Conservation (phyloP, 2,329 filamentous ascomycete species). For the Fusarium annulatum region DNA sequence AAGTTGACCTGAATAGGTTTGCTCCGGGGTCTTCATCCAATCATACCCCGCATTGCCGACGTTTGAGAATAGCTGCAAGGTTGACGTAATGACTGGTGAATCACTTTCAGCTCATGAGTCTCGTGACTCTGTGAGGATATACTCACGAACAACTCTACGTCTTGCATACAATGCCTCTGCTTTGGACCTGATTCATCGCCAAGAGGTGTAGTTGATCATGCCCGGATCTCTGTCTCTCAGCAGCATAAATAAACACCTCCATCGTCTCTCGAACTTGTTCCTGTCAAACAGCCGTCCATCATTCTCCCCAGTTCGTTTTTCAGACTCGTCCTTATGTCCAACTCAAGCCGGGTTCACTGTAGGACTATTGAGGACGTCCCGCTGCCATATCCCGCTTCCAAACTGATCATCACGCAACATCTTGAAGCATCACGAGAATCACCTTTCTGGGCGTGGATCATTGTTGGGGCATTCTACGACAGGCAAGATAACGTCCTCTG, state of each 20-base stretch:
- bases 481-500: conserved; percentile 54
- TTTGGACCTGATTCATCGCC: conserved; percentile 25
- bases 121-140: neutral
- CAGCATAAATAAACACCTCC: conserved; percentile 13
- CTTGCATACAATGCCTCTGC: neutral
- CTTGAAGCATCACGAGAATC: conserved; percentile 48
- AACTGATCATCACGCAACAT: conserved; percentile 58
- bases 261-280: neutral
- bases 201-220: conserved; percentile 16
- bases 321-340: conserved; percentile 38
- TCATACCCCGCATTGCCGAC: neutral
- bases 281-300: neutral
- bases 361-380: conserved; percentile 46
- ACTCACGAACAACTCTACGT: conserved; percentile 9
- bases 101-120: conserved; percentile 12
- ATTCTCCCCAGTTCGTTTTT: neutral
- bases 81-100: conserved; percentile 31
- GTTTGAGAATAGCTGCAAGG: neutral
- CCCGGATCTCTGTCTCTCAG: neutral
- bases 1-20: conserved; percentile 6
- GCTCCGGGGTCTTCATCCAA: neutral
- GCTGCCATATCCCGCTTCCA: conserved; percentile 59
- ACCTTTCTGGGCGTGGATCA: conserved; percentile 58
- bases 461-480: conserved; percentile 62
- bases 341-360: conserved; percentile 17